Base-by-base conservation (phyloP, 305 asterid genomes). In the Plantago lanceolata region DNA sequence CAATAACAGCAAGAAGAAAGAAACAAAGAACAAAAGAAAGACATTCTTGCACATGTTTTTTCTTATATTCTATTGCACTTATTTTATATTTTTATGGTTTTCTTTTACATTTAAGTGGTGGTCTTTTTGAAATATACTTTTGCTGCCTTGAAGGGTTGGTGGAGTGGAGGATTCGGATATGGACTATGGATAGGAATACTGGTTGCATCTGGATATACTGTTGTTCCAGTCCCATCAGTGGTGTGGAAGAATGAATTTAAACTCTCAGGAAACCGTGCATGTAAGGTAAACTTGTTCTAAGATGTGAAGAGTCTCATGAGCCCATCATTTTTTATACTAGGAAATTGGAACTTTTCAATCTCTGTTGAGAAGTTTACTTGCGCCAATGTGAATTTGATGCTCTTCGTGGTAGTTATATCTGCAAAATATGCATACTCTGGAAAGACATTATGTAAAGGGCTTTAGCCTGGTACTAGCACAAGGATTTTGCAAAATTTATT, bases 81-180 rank as follows among this genome's bases (percentile, higher is more conserved):
- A 53, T 37, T 53, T 63, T 62, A 20, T 57, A 52, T 48, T 64
- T 64, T 65, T 65, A 19, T 62, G 65, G 28, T 66, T 33, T 57
- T 67, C 47, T 63, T 68, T 31, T 51, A 24, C 33, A n/a, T 31
- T 62, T 65, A 20, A 19, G 44, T 73, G 13, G 29, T 53, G 14
- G 20, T 54, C 28, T 56, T 66, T 68, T 65, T 78, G 48, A 71
- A 64, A 40, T 17, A 50, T 66, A 50, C 68, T 78, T 19, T 48
- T 72, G 45, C 54, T 67, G 68, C 63, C 57, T 71, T 54, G 13
- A 62, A 90, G 99, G 99, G 99, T 68, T 90, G 99, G 97, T 90
- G 97, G 97, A 79, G 95, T 65, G 93, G 96, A 20, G 99, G 99
- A 83, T 94, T 88, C 67, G 96, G 93, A 58, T 94, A 94, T 64